Base-by-base conservation (phyloP, 2,329 filamentous ascomycete species). In the Penicillium palitans region DNA sequence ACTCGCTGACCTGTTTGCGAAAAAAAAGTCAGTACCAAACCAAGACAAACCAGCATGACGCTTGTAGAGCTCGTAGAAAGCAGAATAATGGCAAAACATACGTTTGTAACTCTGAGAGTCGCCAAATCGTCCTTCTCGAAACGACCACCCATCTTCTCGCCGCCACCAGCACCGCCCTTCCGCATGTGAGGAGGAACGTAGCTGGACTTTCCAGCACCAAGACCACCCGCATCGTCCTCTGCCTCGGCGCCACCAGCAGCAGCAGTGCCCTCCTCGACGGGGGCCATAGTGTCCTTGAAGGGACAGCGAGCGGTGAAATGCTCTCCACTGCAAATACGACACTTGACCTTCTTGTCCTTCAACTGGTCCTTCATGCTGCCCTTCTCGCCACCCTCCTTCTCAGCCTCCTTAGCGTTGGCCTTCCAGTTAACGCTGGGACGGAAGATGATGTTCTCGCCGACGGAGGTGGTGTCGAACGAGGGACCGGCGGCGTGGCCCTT, bases 291-390 rank as follows among this genome's bases (percentile, higher is more conserved):
- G 77, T 98, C 95, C 84, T 98, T 99, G 88, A 96, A 99, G 37
- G 95, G 95, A 87, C 95, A 99, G 77, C 95, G 89, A 68, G 93
- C 93, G 42, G 95, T 99, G 84, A 98, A 99, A 87, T 99, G 95
- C 83, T 99, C 95, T 75, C 93, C 95, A 76, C 88, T 90, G 82
- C 95, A 99, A 76, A 99, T 98, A 84, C 95, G 90, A 80, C 95
- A 99, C 86, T 98, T 98, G 84, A 99, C 96, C 83, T 97, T 96
- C 87, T 97, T 96, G 82, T 97, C 93, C 86, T 95, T 96, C 73
- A 98, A 84, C 71, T 84, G 81, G 62, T 84, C 82, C 75, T 86
- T 84, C 78, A 87, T 83, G 73, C 81, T 79, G 74, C 87, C 85
- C 80, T 86, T 84, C 80, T 78, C 76, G 61, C 72, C 72, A 50